Conservation (phyloP, 805 yeast genomes). For the Pichia californica region DNA sequence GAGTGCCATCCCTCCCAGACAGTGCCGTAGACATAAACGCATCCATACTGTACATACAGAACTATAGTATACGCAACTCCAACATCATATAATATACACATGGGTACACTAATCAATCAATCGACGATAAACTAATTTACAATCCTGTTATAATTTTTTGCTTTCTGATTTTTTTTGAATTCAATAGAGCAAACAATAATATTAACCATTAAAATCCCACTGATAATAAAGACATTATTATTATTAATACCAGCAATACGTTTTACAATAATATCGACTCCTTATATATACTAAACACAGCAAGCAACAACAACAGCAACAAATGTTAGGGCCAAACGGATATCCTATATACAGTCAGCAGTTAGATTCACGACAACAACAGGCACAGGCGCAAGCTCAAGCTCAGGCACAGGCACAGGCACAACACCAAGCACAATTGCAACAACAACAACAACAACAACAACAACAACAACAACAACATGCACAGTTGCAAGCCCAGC, state of each 20-base stretch:
- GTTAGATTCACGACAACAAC: neutral
- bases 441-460: neutral
- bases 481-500: neutral
- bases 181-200: too few relatives aligned
- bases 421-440: constrained; percentile 4
- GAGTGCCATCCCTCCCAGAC: too few relatives aligned
- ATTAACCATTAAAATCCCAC: too few relatives aligned
- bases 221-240: too few relatives aligned
- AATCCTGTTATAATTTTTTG: too few relatives aligned
- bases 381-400: constrained; percentile 7
- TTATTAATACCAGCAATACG: constrained; percentile 5
- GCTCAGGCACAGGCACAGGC: constrained; percentile 4
- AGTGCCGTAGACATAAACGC: too few relatives aligned
- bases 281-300: neutral
- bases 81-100: too few relatives aligned
- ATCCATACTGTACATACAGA: too few relatives aligned
- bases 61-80: too few relatives aligned
- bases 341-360: neutral
- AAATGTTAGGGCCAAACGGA: constrained; percentile 5
- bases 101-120: too few relatives aligned
- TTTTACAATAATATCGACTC: constrained; percentile 5
- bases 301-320: neutral
- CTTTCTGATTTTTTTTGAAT: too few relatives aligned
- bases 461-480: constrained; percentile 1
- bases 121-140: too few relatives aligned